Evolutionary conservation across 345 rosid genomes (phyloP).

Genomic region (Eucalyptus pauciflora): DNA sequence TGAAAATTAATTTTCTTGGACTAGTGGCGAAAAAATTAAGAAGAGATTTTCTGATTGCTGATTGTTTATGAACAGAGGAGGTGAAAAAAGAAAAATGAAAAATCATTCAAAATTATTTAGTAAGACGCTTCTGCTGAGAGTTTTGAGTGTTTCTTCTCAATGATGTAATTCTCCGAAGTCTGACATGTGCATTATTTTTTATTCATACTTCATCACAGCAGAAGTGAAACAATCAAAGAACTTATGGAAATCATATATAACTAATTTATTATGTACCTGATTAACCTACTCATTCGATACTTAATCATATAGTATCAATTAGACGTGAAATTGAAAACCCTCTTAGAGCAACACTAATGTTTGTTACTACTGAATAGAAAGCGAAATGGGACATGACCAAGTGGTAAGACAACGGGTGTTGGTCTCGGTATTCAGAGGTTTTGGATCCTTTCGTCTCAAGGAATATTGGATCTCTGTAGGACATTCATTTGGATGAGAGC

Average conservation of each 20-base stretch:
- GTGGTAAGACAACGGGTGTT: neutral
- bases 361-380: neutral
- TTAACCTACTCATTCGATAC: neutral
- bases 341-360: neutral
- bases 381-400: neutral
- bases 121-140: neutral
- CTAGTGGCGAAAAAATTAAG: neutral
- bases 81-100: neutral
- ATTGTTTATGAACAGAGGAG: neutral
- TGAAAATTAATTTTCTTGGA: neutral
- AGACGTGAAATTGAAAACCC: neutral
- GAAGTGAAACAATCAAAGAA: neutral
- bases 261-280: neutral
- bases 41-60: neutral
- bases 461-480: neutral
- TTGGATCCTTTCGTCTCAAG: neutral
- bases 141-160: slow-evolving; percentile 3
- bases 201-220: slow-evolving; percentile 10
- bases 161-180: slow-evolving; percentile 11
- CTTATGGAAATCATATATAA: neutral
- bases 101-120: neutral
- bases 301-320: neutral
- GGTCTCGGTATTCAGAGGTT: neutral
- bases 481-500: neutral
- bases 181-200: slow-evolving; percentile 5